Percentiles rank a stretch among this genome's conserved stretches.
phyloP scores from a whole-genome alignment of 2,329 filamentous ascomycete species.

The Epichloe brachyelytri region DNA sequence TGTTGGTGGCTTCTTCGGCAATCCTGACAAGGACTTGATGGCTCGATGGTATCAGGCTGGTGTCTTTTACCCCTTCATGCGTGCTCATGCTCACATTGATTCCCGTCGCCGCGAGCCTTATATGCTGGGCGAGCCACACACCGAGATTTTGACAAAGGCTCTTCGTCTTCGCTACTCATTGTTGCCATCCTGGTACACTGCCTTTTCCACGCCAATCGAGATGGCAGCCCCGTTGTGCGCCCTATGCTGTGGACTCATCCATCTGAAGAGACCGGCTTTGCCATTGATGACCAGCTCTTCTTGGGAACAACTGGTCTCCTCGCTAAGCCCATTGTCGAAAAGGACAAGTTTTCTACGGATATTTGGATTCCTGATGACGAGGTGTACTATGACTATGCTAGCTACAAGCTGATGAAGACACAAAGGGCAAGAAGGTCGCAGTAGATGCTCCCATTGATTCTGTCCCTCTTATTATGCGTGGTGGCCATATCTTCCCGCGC shows the following conservation, averaged over 20 bases:
- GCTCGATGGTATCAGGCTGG: slow-evolving; percentile 95
- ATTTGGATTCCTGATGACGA: slow-evolving; percentile 84
- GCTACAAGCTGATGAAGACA: slow-evolving; percentile 60
- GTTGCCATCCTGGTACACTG: slow-evolving; percentile 90
- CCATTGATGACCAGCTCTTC: slow-evolving; percentile 86
- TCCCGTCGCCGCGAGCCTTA: slow-evolving; percentile 91
- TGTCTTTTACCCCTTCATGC: slow-evolving; percentile 97
- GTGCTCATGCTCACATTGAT: slow-evolving; percentile 92
- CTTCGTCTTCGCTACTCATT: slow-evolving; percentile 80
- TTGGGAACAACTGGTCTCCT: slow-evolving; percentile 78
- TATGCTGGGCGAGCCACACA: slow-evolving; percentile 72
- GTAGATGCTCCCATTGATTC: slow-evolving; percentile 70
- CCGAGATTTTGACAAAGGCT: slow-evolving; percentile 73
- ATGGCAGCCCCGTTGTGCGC: slow-evolving; percentile 75
- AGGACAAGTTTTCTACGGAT: slow-evolving; percentile 58
- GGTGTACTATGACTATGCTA: slow-evolving; percentile 92
- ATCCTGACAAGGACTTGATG: slow-evolving; percentile 82
- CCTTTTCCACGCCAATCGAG: slow-evolving; percentile 79
- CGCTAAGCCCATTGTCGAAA: slow-evolving; percentile 77
- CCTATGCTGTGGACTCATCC: slow-evolving; percentile 93
- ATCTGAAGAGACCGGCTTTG: slow-evolving; percentile 72
- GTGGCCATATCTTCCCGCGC: slow-evolving; percentile 81
- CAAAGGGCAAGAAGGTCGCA: slow-evolving; percentile 57
- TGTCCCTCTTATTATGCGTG: slow-evolving; percentile 83
- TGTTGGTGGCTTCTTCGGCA: slow-evolving; percentile 95